phyloP scores from a whole-genome alignment of 2,329 filamentous ascomycete species.

The Aureobasidium zeae region DNA sequence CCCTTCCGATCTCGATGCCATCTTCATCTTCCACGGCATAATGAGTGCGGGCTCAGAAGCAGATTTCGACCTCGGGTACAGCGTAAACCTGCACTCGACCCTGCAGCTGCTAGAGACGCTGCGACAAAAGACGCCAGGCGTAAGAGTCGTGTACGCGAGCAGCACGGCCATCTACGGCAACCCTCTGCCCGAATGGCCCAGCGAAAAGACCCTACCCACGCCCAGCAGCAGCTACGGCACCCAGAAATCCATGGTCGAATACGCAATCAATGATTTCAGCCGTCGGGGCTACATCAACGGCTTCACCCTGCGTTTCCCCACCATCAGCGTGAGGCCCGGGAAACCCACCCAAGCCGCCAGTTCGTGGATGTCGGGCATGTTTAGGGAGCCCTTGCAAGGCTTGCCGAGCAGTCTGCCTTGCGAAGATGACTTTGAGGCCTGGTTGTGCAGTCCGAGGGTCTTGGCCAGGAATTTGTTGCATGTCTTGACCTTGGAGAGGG shows the following conservation, averaged over 20 bases:
- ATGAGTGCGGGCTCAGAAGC: constrained; percentile 45
- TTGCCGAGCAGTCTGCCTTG: constrained; percentile 44
- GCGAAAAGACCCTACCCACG: constrained; percentile 39
- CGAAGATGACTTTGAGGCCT: constrained; percentile 44
- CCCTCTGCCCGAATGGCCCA: constrained; percentile 32
- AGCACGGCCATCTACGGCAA: constrained; percentile 44
- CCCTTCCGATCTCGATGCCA: constrained; percentile 35
- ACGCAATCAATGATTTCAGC: constrained; percentile 43
- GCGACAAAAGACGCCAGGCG: constrained; percentile 36
- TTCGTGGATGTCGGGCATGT: constrained; percentile 45
- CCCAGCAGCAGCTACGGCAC: constrained; percentile 42
- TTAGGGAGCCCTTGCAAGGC: constrained; percentile 45
- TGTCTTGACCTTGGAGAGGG: constrained; percentile 41
- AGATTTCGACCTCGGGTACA: constrained; percentile 44
- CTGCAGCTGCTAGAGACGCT: constrained; percentile 42
- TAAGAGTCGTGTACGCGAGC: constrained; percentile 42
- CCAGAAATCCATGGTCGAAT: constrained; percentile 44
- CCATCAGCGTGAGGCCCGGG: constrained; percentile 44
- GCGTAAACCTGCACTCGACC: constrained; percentile 42
- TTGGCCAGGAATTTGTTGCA: constrained; percentile 47
- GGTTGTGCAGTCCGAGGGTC: constrained; percentile 48
- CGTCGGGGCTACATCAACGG: constrained; percentile 42
- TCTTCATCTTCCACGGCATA: constrained; percentile 47
- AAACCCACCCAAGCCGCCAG: constrained; percentile 44
- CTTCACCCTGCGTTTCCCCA: constrained; percentile 40